These are phyloP conservation scores for Geosmithia flava DNA, from an alignment of 2,329 filamentous ascomycete species.

Conservation along the genomic window DNA sequence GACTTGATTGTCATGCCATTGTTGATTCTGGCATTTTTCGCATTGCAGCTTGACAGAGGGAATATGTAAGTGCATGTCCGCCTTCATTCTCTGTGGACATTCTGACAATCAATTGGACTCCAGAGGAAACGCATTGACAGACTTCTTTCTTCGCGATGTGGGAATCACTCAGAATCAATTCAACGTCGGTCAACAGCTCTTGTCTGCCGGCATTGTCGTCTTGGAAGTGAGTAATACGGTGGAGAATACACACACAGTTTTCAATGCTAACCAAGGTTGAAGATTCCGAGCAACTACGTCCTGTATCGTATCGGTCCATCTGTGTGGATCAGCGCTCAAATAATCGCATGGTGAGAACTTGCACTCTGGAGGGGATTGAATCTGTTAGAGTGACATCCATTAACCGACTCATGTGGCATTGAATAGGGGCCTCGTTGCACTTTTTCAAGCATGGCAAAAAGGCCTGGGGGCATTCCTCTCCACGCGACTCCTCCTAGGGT, in stretches of 20 bases:
- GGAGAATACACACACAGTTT: background rate
- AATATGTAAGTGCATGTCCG: background rate
- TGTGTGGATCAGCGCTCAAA: conserved; percentile 38
- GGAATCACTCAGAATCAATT: conserved; percentile 31
- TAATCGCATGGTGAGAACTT: conserved; percentile 18
- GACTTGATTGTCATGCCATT: conserved; percentile 29
- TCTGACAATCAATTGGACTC: background rate
- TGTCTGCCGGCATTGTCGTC: conserved; percentile 35
- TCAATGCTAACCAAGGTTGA: background rate
- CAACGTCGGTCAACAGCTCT: conserved; percentile 31
- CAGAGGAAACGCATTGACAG: conserved; percentile 23
- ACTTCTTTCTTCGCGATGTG: conserved; percentile 30
- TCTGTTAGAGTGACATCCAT: too few relatives aligned
- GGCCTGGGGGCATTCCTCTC: conserved; percentile 32
- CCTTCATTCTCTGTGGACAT: background rate
- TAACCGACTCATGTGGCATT: background rate
- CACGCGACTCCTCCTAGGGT: conserved; percentile 36
- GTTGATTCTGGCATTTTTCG: conserved; percentile 27
- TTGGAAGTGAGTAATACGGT: conserved; percentile 10
- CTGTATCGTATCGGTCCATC: conserved; percentile 16
- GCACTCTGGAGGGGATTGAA: background rate
- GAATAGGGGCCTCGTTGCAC: conserved; percentile 37
- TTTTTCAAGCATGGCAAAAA: conserved; percentile 39
- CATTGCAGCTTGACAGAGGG: conserved; percentile 17
- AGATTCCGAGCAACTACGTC: conserved; percentile 13